Conservation (phyloP, 345 rosid species). For the Euphorbia pulcherrima region DNA sequence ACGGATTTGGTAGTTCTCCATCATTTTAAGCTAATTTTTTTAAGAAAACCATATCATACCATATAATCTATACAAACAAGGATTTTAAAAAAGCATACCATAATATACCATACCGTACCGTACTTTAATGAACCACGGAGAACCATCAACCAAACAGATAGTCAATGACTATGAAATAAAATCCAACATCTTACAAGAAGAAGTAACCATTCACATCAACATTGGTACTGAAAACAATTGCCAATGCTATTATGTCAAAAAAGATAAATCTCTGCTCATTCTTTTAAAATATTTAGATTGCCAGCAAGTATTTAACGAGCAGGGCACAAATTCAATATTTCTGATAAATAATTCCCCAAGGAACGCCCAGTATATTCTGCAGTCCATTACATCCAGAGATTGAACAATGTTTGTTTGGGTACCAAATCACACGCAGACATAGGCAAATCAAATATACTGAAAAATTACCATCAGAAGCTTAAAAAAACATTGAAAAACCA, state of each 20-base stretch:
- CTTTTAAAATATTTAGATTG: background rate
- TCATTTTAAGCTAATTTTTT: too few species aligned
- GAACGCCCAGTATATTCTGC: background rate
- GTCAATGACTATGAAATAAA: background rate
- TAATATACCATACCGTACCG: too few species aligned
- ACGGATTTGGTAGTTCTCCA: too few species aligned
- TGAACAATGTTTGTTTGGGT: background rate
- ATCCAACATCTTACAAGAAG: background rate
- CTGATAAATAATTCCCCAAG: background rate
- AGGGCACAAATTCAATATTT: background rate
- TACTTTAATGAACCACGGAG: too few species aligned
- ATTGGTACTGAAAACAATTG: background rate
- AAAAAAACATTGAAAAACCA: too few species aligned
- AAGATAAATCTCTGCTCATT: background rate
- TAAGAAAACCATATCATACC: too few species aligned
- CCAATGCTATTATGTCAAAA: background rate
- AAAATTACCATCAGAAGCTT: background rate
- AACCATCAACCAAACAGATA: too few species aligned
- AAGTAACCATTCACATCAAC: background rate
- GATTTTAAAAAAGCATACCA: too few species aligned
- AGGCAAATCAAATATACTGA: background rate
- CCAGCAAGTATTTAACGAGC: background rate
- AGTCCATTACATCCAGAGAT: background rate
- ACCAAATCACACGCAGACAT: background rate
- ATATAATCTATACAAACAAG: too few species aligned